phyloP scores from a whole-genome alignment of 176 grass and related monocot species.

The Calamus simplicifolius region DNA sequence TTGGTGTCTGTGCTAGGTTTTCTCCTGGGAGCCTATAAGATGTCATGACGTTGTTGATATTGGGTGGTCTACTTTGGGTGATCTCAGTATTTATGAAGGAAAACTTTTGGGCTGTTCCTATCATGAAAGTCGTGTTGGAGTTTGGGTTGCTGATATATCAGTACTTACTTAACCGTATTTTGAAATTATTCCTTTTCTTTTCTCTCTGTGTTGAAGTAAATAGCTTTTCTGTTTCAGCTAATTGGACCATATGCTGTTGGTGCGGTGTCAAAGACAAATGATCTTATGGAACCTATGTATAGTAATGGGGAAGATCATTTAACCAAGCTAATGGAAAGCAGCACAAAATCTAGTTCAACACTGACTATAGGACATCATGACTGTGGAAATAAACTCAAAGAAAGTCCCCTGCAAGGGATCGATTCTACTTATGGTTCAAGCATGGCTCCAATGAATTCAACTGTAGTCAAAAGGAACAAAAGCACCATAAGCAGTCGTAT shows the following conservation, averaged over 20 bases:
- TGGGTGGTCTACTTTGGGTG: conserved; percentile 78
- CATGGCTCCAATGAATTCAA: conserved; percentile 27
- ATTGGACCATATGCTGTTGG: conserved; percentile 91
- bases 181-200: neutral
- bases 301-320: conserved; percentile 22
- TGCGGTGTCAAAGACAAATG: conserved; percentile 57
- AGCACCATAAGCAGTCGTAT: conserved; percentile 2
- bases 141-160: conserved; percentile 96
- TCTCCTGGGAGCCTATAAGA: conserved; percentile 95
- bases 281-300: conserved; percentile 35
- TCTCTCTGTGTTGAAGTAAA: conserved; percentile 21
- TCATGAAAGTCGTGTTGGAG: conserved; percentile 56
- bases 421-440: conserved; percentile 7
- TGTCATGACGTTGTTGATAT: conserved; percentile 86
- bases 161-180: conserved; percentile 30
- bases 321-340: conserved; percentile 26
- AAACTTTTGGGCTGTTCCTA: conserved; percentile 95
- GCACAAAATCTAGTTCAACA: conserved; percentile 22
- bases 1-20: conserved; percentile 44
- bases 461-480: conserved; percentile 44
- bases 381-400: conserved; percentile 11
- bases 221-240: conserved; percentile 42
- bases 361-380: conserved; percentile 30
- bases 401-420: conserved; percentile 22
- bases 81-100: conserved; percentile 97